A percentile compares a stretch with the other conserved stretches of the same genome.
phyloP scores from a whole-genome alignment of 768 basidiomycete genomes.

The Tephrocybe sp. region DNA sequence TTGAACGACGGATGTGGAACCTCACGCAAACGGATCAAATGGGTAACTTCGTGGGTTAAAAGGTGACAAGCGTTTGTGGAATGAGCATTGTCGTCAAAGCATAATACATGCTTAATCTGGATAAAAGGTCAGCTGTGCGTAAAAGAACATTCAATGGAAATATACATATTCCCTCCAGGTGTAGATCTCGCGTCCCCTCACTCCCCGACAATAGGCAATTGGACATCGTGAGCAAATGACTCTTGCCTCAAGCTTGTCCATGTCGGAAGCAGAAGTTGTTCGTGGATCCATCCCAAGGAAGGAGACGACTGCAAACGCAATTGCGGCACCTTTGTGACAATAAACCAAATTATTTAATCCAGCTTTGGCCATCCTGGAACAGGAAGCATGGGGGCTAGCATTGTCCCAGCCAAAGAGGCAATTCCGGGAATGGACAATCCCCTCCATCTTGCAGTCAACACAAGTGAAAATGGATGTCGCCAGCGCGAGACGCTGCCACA shows the following conservation, averaged over 20 bases:
- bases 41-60: slow-evolving; percentile 18
- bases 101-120: neutral
- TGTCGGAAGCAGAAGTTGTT: too few relatives aligned
- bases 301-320: too few relatives aligned
- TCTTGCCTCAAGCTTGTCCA: too few relatives aligned
- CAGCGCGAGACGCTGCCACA: neutral
- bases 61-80: slow-evolving; percentile 19
- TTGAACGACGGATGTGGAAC: slow-evolving; percentile 13
- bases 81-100: too few relatives aligned
- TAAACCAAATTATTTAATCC: neutral
- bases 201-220: neutral
- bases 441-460: neutral
- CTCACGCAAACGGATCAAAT: slow-evolving; percentile 23
- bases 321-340: neutral
- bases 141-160: neutral
- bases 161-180: too few relatives aligned
- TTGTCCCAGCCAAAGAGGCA: slow-evolving; percentile 2
- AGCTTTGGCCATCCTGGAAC: too few relatives aligned
- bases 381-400: too few relatives aligned
- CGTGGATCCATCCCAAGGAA: too few relatives aligned
- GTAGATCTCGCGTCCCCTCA: neutral
- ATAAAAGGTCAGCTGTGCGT: neutral
- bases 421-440: neutral
- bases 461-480: too few relatives aligned
- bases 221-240: too few relatives aligned